phyloP scores from a whole-genome alignment of 2,329 filamentous ascomycete species.

The Alternaria arborescens region DNA sequence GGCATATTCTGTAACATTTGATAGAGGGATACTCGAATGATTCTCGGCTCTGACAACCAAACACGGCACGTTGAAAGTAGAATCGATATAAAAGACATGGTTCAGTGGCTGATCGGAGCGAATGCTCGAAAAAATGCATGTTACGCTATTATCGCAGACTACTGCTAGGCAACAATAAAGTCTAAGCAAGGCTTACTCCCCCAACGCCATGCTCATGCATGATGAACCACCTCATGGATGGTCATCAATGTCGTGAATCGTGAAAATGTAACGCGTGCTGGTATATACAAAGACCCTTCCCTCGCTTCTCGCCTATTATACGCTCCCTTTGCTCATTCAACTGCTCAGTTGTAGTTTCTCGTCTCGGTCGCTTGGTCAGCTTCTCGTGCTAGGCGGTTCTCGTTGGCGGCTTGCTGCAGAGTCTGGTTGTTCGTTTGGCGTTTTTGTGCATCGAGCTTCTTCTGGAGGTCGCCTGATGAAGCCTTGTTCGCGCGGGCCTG shows the following conservation, averaged over 20 bases:
- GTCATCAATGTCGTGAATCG: conserved; percentile 4
- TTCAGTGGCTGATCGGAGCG: not conserved
- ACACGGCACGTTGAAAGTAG: not conserved
- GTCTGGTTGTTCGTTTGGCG: conserved; percentile 74
- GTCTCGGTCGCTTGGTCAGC: conserved; percentile 69
- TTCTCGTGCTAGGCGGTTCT: conserved; percentile 72
- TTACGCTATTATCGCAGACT: not conserved
- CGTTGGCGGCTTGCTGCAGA: conserved; percentile 71
- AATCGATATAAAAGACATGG: not conserved
- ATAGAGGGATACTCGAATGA: not conserved
- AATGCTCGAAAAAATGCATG: not conserved
- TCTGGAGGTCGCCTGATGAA: conserved; percentile 58
- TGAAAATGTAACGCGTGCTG: not conserved
- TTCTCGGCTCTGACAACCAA: not conserved
- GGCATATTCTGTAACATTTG: not conserved
- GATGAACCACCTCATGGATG: conserved; percentile 1
- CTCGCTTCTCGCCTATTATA: not conserved
- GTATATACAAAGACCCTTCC: conserved; percentile 4
- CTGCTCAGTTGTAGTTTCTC: conserved; percentile 63
- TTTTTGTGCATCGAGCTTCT: conserved; percentile 79
- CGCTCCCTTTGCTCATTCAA: not conserved
- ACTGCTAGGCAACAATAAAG: not conserved
- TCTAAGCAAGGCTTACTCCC: not conserved
- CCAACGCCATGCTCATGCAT: conserved; percentile 5
- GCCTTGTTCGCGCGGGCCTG: conserved; percentile 73